Evolutionary conservation across 768 basidiomycete genomes (phyloP).

Genomic region (Macrolepiota dolichaula): DNA sequence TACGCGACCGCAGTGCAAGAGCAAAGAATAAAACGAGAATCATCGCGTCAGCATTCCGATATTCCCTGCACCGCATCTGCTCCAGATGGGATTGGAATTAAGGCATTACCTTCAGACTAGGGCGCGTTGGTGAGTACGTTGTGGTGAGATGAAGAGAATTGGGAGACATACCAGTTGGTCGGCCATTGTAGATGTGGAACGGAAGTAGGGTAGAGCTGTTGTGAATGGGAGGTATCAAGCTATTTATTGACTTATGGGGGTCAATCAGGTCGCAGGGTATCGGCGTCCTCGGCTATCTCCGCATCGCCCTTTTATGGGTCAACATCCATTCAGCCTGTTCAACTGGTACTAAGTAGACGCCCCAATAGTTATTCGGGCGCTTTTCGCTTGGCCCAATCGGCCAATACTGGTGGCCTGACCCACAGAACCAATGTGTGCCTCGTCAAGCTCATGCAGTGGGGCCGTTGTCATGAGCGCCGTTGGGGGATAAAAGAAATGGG

Average conservation of each 20-base stretch:
- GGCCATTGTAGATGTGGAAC: constrained; percentile 36
- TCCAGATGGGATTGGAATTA: constrained; percentile 7
- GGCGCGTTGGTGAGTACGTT: constrained; percentile 11
- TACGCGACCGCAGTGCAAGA: constrained; percentile 9
- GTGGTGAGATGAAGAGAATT: background rate
- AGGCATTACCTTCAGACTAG: constrained; percentile 55
- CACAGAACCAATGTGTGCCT: no score
- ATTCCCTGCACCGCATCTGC: background rate
- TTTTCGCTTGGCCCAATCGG: background rate
- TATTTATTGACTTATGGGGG: constrained; percentile 3
- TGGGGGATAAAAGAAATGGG: no score
- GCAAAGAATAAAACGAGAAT: background rate
- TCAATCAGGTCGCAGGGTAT: background rate
- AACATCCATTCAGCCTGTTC: background rate
- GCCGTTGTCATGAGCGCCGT: no score
- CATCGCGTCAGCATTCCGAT: background rate
- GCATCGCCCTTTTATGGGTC: background rate
- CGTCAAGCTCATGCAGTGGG: no score
- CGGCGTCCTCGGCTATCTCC: constrained; percentile 10
- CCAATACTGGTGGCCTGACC: no score
- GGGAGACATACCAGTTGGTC: constrained; percentile 55
- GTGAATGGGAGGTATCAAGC: constrained; percentile 1
- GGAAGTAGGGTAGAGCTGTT: constrained; percentile 4
- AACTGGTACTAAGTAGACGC: background rate
- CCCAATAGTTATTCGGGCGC: background rate